A percentile compares a stretch with the other conserved stretches of the same genome.
These are phyloP conservation scores for Puccinia brachypodii DNA, from an alignment of 1,284 basidiomycete genomes.

Conservation along the genomic window DNA sequence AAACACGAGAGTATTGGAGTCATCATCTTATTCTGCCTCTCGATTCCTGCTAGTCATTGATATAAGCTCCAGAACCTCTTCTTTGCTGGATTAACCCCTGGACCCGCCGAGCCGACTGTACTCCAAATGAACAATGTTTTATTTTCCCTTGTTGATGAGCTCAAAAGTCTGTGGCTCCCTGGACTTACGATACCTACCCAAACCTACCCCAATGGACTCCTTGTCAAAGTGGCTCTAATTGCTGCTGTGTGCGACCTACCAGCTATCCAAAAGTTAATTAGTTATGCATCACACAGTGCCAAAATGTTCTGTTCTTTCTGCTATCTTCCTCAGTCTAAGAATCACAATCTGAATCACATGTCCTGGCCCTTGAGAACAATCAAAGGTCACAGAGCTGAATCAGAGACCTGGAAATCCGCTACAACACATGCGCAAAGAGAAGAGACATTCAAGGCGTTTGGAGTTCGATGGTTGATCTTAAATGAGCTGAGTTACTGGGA, in stretches of 20 bases:
- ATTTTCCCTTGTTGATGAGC: constrained; percentile 10
- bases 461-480: constrained; percentile 36
- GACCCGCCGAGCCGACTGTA: constrained; percentile 24
- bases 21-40: constrained; percentile 37
- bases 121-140: constrained; percentile 40
- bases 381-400: constrained; percentile 22
- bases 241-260: constrained; percentile 31
- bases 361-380: neutral
- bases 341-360: neutral
- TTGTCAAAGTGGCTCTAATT: constrained; percentile 26
- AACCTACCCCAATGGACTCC: neutral
- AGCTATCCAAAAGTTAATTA: constrained; percentile 39
- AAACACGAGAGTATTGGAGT: constrained; percentile 41
- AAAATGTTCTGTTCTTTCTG: constrained; percentile 39
- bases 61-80: constrained; percentile 39
- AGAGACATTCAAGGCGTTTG: neutral
- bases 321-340: constrained; percentile 18
- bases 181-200: constrained; percentile 25
- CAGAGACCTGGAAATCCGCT: constrained; percentile 26
- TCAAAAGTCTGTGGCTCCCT: constrained; percentile 13
- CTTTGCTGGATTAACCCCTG: constrained; percentile 43
- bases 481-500: constrained; percentile 37
- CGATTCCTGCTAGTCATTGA: constrained; percentile 36
- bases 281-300: constrained; percentile 39
- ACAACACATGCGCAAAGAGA: constrained; percentile 16